phyloP scores from a whole-genome alignment of 495 filamentous ascomycete species.

The Cryomyces minteri region DNA sequence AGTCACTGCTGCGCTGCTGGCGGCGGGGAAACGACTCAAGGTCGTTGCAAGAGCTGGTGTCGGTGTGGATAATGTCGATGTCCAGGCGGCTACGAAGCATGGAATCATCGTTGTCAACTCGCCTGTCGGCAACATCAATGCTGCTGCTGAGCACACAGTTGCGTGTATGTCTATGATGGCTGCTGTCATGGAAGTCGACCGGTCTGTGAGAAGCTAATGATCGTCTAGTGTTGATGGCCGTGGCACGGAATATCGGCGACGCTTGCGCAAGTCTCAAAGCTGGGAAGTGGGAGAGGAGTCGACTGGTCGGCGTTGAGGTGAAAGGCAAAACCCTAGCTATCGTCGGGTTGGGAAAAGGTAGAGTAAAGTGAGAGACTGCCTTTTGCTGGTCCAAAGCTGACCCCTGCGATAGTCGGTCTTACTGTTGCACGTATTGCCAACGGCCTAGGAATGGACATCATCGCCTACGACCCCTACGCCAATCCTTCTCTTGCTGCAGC shows the following conservation, averaged over 20 bases:
- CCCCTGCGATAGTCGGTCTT: conserved; percentile 33
- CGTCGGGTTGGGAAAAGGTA: conserved; percentile 49
- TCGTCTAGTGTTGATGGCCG: conserved; percentile 35
- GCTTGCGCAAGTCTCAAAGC: conserved; percentile 37
- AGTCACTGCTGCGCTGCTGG: conserved; percentile 39
- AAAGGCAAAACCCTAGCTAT: conserved; percentile 50
- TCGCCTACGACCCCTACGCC: conserved; percentile 51
- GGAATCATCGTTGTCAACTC: conserved; percentile 58
- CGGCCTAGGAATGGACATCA: conserved; percentile 48
- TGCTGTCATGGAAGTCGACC: neutral
- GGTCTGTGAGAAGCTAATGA: neutral
- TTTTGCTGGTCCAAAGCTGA: neutral
- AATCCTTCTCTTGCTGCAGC: conserved; percentile 36
- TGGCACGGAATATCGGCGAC: conserved; percentile 43
- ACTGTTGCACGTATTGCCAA: conserved; percentile 51
- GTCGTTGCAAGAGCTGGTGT: conserved; percentile 61
- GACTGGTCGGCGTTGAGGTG: conserved; percentile 49
- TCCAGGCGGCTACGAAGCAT: conserved; percentile 39
- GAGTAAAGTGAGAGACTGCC: neutral
- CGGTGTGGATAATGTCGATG: conserved; percentile 61
- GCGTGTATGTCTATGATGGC: conserved; percentile 17
- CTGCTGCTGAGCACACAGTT: conserved; percentile 51
- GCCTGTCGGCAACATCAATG: conserved; percentile 49
- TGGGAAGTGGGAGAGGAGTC: conserved; percentile 50
- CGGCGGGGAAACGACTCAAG: conserved; percentile 38